phyloP scores from a whole-genome alignment of 2,329 filamentous ascomycete genomes.

The Dryadomyces quercus-mongolicae region DNA sequence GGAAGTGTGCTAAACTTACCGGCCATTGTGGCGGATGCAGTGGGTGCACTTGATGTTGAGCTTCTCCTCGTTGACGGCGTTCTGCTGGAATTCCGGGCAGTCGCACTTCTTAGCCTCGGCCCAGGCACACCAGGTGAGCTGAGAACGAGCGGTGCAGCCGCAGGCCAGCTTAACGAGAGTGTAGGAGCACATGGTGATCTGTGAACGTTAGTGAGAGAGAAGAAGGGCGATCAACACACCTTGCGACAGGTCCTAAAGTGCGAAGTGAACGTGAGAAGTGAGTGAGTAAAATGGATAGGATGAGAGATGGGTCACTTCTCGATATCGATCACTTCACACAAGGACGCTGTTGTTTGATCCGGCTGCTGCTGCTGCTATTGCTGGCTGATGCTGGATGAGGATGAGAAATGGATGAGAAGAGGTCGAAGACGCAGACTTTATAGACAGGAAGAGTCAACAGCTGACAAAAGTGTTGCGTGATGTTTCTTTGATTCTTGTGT shows the following conservation, averaged over 20 bases:
- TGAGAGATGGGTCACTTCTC: too few species aligned
- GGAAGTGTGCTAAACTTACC: background rate
- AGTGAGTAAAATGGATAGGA: too few species aligned
- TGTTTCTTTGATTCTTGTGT: background rate
- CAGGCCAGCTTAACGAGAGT: background rate
- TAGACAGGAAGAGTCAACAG: too few species aligned
- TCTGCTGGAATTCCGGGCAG: slow-evolving; percentile 6
- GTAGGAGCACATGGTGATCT: background rate
- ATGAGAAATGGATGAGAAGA: too few species aligned
- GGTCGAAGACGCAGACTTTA: too few species aligned
- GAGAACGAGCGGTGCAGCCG: slow-evolving; percentile 1
- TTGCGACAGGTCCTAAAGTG: background rate
- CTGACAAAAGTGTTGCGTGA: too few species aligned
- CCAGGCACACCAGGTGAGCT: background rate
- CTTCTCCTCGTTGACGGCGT: background rate
- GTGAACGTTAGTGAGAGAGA: background rate
- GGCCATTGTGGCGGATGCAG: background rate
- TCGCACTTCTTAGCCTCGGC: background rate
- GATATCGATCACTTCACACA: too few species aligned
- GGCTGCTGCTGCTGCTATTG: too few species aligned
- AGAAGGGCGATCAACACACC: background rate
- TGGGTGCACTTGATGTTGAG: slow-evolving; percentile 2
- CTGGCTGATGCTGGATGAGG: too few species aligned
- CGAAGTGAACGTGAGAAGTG: too few species aligned
- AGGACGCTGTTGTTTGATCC: too few species aligned